Conservation (phyloP, 2,329 filamentous ascomycete species). For the Scedosporium minutisporum region DNA sequence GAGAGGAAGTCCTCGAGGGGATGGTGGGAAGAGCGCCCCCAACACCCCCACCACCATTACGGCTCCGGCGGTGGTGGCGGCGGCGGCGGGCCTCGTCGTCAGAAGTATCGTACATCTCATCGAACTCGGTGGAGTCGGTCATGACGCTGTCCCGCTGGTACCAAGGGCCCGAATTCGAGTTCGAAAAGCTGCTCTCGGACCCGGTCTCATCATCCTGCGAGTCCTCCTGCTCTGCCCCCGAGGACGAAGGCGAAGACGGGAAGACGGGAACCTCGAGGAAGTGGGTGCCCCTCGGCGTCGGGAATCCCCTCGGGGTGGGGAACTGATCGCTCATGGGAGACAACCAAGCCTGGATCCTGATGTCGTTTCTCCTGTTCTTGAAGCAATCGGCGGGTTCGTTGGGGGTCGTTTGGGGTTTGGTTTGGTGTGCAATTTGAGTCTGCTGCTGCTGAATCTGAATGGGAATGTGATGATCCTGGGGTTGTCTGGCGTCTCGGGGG, state of each 20-base stretch:
- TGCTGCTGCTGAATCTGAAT: not conserved
- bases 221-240: slow-evolving; percentile 33
- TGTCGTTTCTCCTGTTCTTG: slow-evolving; percentile 21
- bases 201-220: slow-evolving; percentile 16
- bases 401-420: not conserved
- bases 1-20: slow-evolving; percentile 7
- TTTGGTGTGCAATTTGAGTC: slow-evolving; percentile 2
- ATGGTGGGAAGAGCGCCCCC: not conserved
- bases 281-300: slow-evolving; percentile 58
- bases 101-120: slow-evolving; percentile 80
- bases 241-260: slow-evolving; percentile 49
- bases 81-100: slow-evolving; percentile 55
- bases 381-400: not conserved
- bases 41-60: no score
- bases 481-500: not conserved
- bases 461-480: not conserved
- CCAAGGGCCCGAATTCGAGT: slow-evolving; percentile 48
- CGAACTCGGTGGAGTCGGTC: slow-evolving; percentile 64
- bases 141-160: slow-evolving; percentile 44
- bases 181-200: slow-evolving; percentile 37
- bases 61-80: not conserved
- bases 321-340: slow-evolving; percentile 55
- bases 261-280: slow-evolving; percentile 54
- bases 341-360: slow-evolving; percentile 49
- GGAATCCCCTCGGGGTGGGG: slow-evolving; percentile 43